These are phyloP conservation scores for Cryptococcus sp. DNA, from an alignment of 1,284 basidiomycete species.

Conservation along the genomic window DNA sequence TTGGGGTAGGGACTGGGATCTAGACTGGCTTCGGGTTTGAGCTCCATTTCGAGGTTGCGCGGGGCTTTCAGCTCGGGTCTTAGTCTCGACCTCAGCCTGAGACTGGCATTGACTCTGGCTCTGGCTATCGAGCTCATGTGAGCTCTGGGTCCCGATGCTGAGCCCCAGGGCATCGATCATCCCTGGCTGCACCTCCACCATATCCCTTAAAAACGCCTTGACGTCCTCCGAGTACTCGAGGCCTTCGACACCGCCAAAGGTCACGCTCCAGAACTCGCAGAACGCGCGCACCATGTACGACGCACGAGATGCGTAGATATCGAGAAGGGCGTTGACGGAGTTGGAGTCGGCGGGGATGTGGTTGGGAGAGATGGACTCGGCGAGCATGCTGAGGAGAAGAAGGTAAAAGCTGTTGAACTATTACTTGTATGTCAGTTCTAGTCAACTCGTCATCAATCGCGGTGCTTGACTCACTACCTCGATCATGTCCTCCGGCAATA, in stretches of 20 bases:
- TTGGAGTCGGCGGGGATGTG: constrained; percentile 19
- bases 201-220: constrained; percentile 30
- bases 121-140: too few relatives aligned
- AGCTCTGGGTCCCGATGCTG: background rate
- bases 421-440: background rate
- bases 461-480: constrained; percentile 10
- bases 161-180: constrained; percentile 28
- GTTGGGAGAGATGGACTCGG: constrained; percentile 19
- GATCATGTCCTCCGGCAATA: constrained; percentile 6
- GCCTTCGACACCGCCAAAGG: constrained; percentile 23
- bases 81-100: too few relatives aligned
- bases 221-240: constrained; percentile 34
- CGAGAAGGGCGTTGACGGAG: constrained; percentile 31
- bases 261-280: constrained; percentile 36
- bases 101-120: too few relatives aligned
- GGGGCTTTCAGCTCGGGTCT: too few relatives aligned
- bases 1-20: too few relatives aligned
- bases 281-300: constrained; percentile 30
- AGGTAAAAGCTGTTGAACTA: constrained; percentile 40
- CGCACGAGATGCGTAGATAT: constrained; percentile 33
- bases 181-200: constrained; percentile 33
- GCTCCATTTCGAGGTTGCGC: too few relatives aligned
- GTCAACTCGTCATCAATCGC: background rate
- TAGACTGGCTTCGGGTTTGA: too few relatives aligned
- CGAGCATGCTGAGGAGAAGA: constrained; percentile 23